A percentile compares a stretch with the other conserved stretches of the same genome.
Evolutionary conservation across 176 grass and related monocot species (phyloP).

Genomic region (Melocanna baccifera): DNA sequence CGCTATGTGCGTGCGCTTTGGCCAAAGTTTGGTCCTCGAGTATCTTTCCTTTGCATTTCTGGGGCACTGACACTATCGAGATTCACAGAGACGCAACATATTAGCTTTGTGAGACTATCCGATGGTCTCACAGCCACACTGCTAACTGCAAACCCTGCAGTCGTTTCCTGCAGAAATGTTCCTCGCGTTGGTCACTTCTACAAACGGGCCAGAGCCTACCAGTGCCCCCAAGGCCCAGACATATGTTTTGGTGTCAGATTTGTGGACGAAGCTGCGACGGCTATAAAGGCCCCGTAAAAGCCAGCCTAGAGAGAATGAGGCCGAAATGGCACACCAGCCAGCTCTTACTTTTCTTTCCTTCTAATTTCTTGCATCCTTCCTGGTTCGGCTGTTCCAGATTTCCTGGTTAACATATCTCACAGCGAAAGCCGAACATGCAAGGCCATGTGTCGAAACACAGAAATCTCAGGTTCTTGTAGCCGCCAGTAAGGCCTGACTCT

Average conservation of each 20-base stretch:
- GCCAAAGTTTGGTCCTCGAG: not conserved
- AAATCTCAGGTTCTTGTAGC: not conserved
- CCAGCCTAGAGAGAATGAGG: not conserved
- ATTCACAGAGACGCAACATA: not conserved
- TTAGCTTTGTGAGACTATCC: not conserved
- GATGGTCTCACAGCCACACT: not conserved
- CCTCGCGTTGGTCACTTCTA: not conserved
- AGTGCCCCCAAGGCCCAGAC: not conserved
- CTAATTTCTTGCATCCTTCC: no score
- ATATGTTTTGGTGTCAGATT: no score
- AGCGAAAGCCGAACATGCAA: not conserved
- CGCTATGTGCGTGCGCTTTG: not conserved
- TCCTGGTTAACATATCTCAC: not conserved
- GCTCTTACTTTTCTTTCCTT: not conserved
- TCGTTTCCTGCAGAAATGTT: not conserved
- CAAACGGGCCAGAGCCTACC: not conserved
- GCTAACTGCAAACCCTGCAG: not conserved
- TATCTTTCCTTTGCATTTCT: not conserved
- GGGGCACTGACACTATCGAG: not conserved
- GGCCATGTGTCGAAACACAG: no score
- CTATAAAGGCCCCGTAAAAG: no score
- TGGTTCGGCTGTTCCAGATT: no score
- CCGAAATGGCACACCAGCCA: not conserved
- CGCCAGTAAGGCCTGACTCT: not conserved
- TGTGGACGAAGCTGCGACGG: no score